A percentile compares a stretch with the other conserved stretches of the same genome.
Conservation (phyloP, 2,329 filamentous ascomycete genomes). For the Aspergillus piperis region DNA sequence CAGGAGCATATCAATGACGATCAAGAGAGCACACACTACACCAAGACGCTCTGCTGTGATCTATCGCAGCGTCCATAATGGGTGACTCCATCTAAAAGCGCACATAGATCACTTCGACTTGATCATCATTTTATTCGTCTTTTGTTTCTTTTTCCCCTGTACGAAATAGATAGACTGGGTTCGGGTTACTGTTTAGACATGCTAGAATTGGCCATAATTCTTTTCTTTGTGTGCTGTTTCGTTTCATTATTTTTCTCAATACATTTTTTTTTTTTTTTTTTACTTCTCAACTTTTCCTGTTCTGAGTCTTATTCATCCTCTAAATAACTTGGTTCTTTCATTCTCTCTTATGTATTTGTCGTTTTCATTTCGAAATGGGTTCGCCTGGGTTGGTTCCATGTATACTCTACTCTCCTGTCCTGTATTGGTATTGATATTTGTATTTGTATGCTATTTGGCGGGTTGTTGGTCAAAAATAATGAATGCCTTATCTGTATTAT, state of each 20-base stretch:
- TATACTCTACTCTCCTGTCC: no score
- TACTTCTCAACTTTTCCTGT: no score
- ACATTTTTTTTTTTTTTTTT: no score
- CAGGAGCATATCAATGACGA: not conserved
- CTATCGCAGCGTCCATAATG: not conserved
- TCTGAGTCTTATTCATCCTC: no score
- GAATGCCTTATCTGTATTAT: not conserved
- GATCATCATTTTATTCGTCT: slow-evolving; percentile 7
- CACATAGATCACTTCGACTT: slow-evolving; percentile 7
- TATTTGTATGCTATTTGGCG: not conserved
- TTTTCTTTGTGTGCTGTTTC: slow-evolving; percentile 7
- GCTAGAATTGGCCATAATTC: slow-evolving; percentile 17
- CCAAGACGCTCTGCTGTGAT: not conserved
- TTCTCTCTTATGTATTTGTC: not conserved
- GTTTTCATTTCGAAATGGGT: no score
- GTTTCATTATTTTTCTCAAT: not conserved
- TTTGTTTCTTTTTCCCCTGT: slow-evolving; percentile 22
- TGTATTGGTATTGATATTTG: no score
- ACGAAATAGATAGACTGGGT: slow-evolving; percentile 34
- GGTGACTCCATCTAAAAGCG: not conserved
- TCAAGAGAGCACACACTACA: not conserved
- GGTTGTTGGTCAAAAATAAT: not conserved
- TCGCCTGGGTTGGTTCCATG: no score
- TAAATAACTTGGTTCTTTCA: not conserved
- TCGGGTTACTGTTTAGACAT: slow-evolving; percentile 22